phyloP scores from a whole-genome alignment of 2,329 filamentous ascomycete genomes.

The Hypomyces perniciosus region DNA sequence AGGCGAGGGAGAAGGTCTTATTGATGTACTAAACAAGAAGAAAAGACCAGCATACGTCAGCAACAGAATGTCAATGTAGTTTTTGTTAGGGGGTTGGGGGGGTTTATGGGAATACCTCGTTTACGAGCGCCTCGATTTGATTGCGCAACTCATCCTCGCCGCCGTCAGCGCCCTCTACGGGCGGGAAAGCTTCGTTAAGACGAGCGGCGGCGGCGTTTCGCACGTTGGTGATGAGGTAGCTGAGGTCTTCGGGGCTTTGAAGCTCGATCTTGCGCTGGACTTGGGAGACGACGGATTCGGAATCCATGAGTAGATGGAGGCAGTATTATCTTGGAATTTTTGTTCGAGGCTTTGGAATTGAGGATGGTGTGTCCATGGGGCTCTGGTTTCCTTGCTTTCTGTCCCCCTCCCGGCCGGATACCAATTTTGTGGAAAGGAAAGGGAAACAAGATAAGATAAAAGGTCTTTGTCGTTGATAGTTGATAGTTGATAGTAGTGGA shows the following conservation, averaged over 20 bases:
- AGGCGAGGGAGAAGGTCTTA: constrained; percentile 52
- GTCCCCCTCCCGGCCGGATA: no score
- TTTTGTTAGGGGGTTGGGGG: background rate
- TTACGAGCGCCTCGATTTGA: constrained; percentile 54
- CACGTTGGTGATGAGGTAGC: constrained; percentile 64
- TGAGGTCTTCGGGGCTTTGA: constrained; percentile 67
- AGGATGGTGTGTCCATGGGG: background rate
- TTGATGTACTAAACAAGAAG: constrained; percentile 48
- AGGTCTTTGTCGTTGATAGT: background rate
- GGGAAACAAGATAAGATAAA: no score
- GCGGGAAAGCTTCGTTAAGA: constrained; percentile 63
- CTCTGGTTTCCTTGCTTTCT: background rate
- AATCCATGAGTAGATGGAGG: constrained; percentile 24
- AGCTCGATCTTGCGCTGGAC: constrained; percentile 72
- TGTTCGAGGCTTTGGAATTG: background rate
- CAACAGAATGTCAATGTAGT: no score
- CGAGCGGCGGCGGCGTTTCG: constrained; percentile 61
- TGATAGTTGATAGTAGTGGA: background rate
- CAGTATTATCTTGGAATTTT: background rate
- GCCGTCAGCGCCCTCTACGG: constrained; percentile 41
- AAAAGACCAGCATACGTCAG: background rate
- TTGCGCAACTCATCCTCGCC: constrained; percentile 52
- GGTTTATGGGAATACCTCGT: constrained; percentile 42
- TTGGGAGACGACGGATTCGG: constrained; percentile 29
- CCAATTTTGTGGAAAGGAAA: no score